phyloP scores from a whole-genome alignment of 306 rosid genomes.

The Erythrophleum fordii region DNA sequence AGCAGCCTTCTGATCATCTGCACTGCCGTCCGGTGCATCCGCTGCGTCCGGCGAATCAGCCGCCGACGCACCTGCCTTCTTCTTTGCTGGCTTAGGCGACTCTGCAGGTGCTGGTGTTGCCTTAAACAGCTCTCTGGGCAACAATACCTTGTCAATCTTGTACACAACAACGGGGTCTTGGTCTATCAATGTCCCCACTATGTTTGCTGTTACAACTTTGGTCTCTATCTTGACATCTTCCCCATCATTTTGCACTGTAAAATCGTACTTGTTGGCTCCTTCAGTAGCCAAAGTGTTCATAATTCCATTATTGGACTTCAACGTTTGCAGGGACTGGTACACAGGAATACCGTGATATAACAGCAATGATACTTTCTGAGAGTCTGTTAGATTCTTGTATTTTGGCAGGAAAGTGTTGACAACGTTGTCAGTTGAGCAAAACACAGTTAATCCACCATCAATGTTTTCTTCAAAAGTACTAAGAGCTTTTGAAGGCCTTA shows the following conservation, averaged over 20 bases:
- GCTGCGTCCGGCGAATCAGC: slow-evolving; percentile 31
- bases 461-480: slow-evolving; percentile 53
- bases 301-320: slow-evolving; percentile 71
- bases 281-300: slow-evolving; percentile 87
- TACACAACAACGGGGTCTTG: slow-evolving; percentile 81
- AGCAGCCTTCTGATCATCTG: slow-evolving; percentile 57
- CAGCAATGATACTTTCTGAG: slow-evolving; percentile 62
- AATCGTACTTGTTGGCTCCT: slow-evolving; percentile 77
- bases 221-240: slow-evolving; percentile 76
- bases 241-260: slow-evolving; percentile 78
- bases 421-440: slow-evolving; percentile 76
- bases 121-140: slow-evolving; percentile 82
- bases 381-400: slow-evolving; percentile 73
- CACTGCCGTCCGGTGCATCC: slow-evolving; percentile 11
- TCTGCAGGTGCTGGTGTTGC: slow-evolving; percentile 34
- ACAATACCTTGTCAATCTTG: slow-evolving; percentile 68
- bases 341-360: slow-evolving; percentile 79
- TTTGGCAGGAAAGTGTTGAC: slow-evolving; percentile 59
- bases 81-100: slow-evolving; percentile 29
- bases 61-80: background rate
- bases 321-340: slow-evolving; percentile 71
- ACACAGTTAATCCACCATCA: slow-evolving; percentile 83
- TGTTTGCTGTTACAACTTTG: slow-evolving; percentile 56
- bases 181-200: slow-evolving; percentile 74
- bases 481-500: slow-evolving; percentile 60